These are phyloP conservation scores for Hypomyces perniciosus DNA, from an alignment of 2,329 filamentous ascomycete genomes.

Conservation along the genomic window DNA sequence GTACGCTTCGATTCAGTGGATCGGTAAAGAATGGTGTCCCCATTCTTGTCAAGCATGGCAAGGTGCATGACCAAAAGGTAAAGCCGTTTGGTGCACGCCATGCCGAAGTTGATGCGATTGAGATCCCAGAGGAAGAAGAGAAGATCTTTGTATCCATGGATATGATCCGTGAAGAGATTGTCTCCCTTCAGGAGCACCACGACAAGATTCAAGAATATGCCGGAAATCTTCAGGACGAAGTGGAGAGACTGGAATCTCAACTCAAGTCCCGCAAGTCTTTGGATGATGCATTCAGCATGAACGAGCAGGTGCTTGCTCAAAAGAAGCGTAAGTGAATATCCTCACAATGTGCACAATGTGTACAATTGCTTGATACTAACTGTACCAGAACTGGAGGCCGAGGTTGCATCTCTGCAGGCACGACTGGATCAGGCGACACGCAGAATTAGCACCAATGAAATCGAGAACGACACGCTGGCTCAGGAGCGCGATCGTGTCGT, in stretches of 20 bases:
- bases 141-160: slow-evolving; percentile 56
- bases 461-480: slow-evolving; percentile 55
- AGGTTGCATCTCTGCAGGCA: slow-evolving; percentile 53
- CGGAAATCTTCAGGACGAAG: slow-evolving; percentile 45
- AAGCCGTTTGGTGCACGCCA: slow-evolving; percentile 32
- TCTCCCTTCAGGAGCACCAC: slow-evolving; percentile 50
- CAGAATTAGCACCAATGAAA: slow-evolving; percentile 56
- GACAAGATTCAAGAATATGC: slow-evolving; percentile 51
- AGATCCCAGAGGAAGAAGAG: slow-evolving; percentile 48
- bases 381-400: slow-evolving; percentile 47
- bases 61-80: slow-evolving; percentile 39
- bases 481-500: slow-evolving; percentile 61
- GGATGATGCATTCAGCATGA: slow-evolving; percentile 37
- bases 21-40: slow-evolving; percentile 48
- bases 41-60: slow-evolving; percentile 50
- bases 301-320: slow-evolving; percentile 42
- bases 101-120: slow-evolving; percentile 44
- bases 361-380: slow-evolving; percentile 9
- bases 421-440: slow-evolving; percentile 58
- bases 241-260: slow-evolving; percentile 44
- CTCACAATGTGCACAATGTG: slow-evolving; percentile 3
- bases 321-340: slow-evolving; percentile 46
- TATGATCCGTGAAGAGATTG: slow-evolving; percentile 54
- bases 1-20: slow-evolving; percentile 46
- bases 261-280: slow-evolving; percentile 38